Conservation (phyloP, 2,329 filamentous ascomycete species). For the Cytospora schulzeri region DNA sequence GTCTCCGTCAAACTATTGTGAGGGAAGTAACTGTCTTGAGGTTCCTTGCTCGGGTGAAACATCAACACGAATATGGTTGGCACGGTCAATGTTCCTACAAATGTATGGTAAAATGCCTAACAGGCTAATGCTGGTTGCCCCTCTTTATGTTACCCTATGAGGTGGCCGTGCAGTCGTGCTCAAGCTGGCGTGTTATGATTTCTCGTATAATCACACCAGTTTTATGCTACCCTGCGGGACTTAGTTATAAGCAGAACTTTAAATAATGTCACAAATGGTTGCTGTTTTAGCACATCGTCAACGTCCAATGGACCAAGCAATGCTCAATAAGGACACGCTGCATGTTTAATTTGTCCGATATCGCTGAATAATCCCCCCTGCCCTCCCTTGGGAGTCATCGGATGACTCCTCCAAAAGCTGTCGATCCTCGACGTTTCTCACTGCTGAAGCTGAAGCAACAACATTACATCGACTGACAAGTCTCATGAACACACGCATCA, state of each 20-base stretch:
- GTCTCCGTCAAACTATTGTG: neutral
- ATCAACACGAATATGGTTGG: neutral
- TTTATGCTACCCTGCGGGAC: neutral
- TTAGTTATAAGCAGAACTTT: no score
- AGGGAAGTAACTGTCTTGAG: neutral
- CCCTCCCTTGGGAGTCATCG: neutral
- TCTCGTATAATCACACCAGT: neutral
- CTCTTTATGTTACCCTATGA: neutral
- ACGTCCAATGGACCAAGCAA: neutral
- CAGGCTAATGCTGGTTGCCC: conserved; percentile 5
- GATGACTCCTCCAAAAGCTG: neutral
- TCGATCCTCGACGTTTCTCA: neutral
- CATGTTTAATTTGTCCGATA: conserved; percentile 4
- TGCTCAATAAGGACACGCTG: neutral
- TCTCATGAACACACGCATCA: neutral
- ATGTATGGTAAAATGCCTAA: no score
- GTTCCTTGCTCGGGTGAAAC: neutral
- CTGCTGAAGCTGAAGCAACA: neutral
- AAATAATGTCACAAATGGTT: no score
- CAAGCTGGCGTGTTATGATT: neutral
- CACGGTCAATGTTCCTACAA: neutral
- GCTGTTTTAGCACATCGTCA: neutral
- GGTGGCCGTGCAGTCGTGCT: neutral
- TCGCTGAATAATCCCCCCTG: neutral
- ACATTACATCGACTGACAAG: neutral